Conservation (phyloP, 208 protist species). For the Crithidia bombi region DNA sequence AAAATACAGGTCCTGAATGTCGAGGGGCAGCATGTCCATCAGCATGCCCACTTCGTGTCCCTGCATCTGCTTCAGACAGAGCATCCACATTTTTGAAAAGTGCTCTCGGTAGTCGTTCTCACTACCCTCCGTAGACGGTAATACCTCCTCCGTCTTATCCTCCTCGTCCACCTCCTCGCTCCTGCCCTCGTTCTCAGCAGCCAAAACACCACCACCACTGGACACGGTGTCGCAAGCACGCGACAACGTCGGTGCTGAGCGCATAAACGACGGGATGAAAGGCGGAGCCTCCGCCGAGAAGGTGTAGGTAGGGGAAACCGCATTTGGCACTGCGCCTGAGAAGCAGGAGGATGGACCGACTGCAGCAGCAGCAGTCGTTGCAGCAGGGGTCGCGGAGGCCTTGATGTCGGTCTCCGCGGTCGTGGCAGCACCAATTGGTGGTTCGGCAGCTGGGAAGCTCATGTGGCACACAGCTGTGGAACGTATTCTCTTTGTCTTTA, state of each 20-base stretch:
- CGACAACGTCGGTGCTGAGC: not conserved
- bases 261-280: constrained; percentile 69
- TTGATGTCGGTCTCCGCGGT: too few species aligned
- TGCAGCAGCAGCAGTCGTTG: not conserved
- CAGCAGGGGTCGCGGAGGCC: not conserved
- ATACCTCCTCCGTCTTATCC: not conserved
- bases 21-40: constrained; percentile 50
- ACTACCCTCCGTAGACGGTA: not conserved
- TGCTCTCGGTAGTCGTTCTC: constrained; percentile 18
- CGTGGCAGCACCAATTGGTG: too few species aligned
- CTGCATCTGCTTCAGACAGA: constrained; percentile 36
- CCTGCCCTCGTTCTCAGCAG: not conserved
- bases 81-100: constrained; percentile 37
- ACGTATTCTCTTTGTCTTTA: too few species aligned
- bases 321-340: not conserved
- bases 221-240: not conserved
- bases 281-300: constrained; percentile 61
- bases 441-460: too few species aligned
- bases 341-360: not conserved
- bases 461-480: too few species aligned
- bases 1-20: constrained; percentile 48
- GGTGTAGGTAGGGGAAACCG: constrained; percentile 18
- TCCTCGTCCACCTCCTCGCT: not conserved
- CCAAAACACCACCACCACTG: not conserved
- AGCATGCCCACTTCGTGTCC: constrained; percentile 52